phyloP scores from a whole-genome alignment of 2,329 filamentous ascomycete genomes.

The Curvularia sp. region DNA sequence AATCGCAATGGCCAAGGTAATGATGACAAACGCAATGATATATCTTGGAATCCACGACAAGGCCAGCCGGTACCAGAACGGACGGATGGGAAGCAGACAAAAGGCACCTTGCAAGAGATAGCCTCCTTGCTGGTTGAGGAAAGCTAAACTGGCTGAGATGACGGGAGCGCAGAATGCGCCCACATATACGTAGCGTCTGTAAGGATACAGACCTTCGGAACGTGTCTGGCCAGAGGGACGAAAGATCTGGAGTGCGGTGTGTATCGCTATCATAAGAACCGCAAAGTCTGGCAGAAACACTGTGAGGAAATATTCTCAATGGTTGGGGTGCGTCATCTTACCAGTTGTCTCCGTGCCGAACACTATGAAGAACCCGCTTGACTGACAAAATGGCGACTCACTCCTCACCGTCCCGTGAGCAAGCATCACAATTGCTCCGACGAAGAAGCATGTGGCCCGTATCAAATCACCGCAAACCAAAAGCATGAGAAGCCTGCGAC shows the following conservation, averaged over 20 bases:
- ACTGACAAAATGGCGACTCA: conserved; percentile 67
- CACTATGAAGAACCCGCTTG: conserved; percentile 71
- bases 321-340: conserved; percentile 37
- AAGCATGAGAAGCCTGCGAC: conserved; percentile 71
- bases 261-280: conserved; percentile 74
- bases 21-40: conserved; percentile 68
- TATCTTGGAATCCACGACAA: conserved; percentile 79
- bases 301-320: background rate
- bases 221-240: conserved; percentile 56
- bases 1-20: conserved; percentile 71
- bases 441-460: conserved; percentile 72
- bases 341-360: conserved; percentile 71
- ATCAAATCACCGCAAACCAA: conserved; percentile 75
- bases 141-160: conserved; percentile 68
- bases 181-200: conserved; percentile 66
- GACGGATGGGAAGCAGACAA: conserved; percentile 72
- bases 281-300: conserved; percentile 62
- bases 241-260: conserved; percentile 76
- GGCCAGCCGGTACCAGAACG: conserved; percentile 72
- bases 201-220: conserved; percentile 71
- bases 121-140: conserved; percentile 61
- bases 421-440: conserved; percentile 69
- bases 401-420: conserved; percentile 59
- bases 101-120: conserved; percentile 71
- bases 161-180: conserved; percentile 65